Percentiles rank a stretch among this genome's conserved stretches.
These are phyloP conservation scores for Epichloe coenophiala DNA, from an alignment of 2,329 filamentous ascomycete species.

Conservation along the genomic window DNA sequence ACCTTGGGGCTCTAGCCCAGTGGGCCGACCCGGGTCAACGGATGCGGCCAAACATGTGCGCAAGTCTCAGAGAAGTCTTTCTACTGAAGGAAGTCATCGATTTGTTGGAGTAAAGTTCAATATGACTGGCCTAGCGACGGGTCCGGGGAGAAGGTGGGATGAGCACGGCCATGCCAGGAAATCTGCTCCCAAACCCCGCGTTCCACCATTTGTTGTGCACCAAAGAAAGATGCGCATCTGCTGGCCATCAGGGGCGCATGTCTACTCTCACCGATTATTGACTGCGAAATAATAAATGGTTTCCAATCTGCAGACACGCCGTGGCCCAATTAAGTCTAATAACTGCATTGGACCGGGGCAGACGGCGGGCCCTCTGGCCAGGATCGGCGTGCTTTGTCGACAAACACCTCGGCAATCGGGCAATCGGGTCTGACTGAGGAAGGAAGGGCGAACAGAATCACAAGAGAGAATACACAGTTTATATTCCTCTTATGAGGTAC, in stretches of 20 bases:
- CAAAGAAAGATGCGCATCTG: background rate
- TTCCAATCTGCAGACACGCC: background rate
- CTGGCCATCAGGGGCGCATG: background rate
- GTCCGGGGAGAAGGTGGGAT: background rate
- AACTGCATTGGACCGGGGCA: background rate
- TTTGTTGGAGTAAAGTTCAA: background rate
- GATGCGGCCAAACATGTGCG: no score
- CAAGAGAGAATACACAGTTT: background rate
- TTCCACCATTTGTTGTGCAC: background rate
- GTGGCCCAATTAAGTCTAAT: background rate
- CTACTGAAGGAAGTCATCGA: background rate
- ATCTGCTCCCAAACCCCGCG: background rate
- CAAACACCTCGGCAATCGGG: constrained; percentile 1
- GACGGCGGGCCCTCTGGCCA: background rate
- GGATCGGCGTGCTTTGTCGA: constrained; percentile 3
- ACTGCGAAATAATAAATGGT: background rate
- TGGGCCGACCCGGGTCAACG: no score
- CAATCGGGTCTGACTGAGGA: background rate
- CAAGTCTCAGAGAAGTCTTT: no score
- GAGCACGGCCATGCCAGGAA: background rate
- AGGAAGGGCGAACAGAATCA: background rate
- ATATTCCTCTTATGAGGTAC: background rate
- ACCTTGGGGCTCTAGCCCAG: no score
- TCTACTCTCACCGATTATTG: background rate
- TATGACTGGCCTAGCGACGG: background rate